These are phyloP conservation scores for Metarhizium brunneum DNA, from an alignment of 2,329 filamentous ascomycete species.

Conservation along the genomic window DNA sequence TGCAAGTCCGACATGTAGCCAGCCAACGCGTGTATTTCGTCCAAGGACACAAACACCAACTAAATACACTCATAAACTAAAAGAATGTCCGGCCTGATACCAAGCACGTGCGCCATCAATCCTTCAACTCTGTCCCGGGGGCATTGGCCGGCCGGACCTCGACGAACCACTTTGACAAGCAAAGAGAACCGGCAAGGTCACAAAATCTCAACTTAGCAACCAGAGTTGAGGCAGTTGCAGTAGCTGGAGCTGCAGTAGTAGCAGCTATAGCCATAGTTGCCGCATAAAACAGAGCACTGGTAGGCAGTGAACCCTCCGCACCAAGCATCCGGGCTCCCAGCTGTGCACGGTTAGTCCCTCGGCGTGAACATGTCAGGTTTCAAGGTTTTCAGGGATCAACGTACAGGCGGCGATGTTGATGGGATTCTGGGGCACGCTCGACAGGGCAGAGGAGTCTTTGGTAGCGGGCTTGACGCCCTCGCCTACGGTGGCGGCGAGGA, in stretches of 20 bases:
- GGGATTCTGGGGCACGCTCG: not conserved
- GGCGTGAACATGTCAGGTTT: not conserved
- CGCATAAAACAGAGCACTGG: not conserved
- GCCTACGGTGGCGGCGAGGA: not conserved
- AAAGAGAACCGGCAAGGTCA: no score
- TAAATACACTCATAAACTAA: no score
- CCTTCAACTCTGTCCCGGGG: no score
- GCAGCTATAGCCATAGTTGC: not conserved
- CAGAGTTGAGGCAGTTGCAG: not conserved
- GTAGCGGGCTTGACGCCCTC: not conserved
- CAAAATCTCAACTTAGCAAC: not conserved
- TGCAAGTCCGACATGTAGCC: no score
- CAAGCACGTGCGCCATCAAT: no score
- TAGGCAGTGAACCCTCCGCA: not conserved
- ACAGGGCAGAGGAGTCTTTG: not conserved
- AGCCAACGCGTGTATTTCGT: no score
- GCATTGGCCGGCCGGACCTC: no score
- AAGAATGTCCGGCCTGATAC: no score
- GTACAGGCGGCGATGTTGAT: not conserved
- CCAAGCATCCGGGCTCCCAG: not conserved
- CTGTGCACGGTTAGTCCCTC: not conserved
- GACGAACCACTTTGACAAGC: no score
- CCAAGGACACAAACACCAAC: no score
- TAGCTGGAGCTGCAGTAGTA: not conserved
- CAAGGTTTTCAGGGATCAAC: not conserved